Evolutionary conservation across 768 basidiomycete species (phyloP).

Genomic region (Leucocoprinus birnbaumii): DNA sequence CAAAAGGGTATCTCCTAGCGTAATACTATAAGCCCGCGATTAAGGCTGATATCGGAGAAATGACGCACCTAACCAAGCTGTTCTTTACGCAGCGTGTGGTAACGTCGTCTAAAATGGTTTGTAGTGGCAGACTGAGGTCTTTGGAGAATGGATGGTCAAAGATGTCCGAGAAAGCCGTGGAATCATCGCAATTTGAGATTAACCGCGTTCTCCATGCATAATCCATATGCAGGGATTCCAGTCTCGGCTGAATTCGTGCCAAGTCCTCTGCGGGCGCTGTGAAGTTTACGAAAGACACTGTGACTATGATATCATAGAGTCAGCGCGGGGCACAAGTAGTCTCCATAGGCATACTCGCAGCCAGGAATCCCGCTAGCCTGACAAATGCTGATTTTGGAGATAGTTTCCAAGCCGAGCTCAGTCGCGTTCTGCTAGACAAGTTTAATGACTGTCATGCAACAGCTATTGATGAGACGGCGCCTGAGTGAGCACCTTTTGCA

Average conservation of each 20-base stretch:
- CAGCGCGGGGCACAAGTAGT: not conserved
- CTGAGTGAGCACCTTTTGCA: conserved; percentile 39
- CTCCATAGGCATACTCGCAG: not conserved
- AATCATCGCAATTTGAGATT: conserved; percentile 5
- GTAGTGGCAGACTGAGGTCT: conserved; percentile 53
- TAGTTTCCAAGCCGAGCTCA: conserved; percentile 52
- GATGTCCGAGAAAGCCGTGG: conserved; percentile 1
- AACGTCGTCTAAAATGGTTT: conserved; percentile 48
- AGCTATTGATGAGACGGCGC: conserved; percentile 1
- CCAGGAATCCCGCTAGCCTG: not conserved
- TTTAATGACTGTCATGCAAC: conserved; percentile 4
- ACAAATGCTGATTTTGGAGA: conserved; percentile 34
- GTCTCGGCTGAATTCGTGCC: conserved; percentile 33
- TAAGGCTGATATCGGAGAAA: not conserved
- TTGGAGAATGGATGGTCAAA: conserved; percentile 48
- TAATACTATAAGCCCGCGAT: not conserved
- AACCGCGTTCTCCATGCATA: conserved; percentile 30
- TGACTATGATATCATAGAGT: not conserved
- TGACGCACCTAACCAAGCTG: conserved; percentile 56
- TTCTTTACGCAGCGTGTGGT: conserved; percentile 51
- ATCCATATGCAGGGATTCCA: conserved; percentile 32
- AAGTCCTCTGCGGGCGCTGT: not conserved
- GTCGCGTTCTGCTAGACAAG: conserved; percentile 47
- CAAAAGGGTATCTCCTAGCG: conserved; percentile 68
- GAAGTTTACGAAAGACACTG: conserved; percentile 1